A percentile compares a stretch with the other conserved stretches of the same genome.
These are phyloP conservation scores for Elsinoe perseae DNA, from an alignment of 2,329 filamentous ascomycete genomes.

Conservation along the genomic window DNA sequence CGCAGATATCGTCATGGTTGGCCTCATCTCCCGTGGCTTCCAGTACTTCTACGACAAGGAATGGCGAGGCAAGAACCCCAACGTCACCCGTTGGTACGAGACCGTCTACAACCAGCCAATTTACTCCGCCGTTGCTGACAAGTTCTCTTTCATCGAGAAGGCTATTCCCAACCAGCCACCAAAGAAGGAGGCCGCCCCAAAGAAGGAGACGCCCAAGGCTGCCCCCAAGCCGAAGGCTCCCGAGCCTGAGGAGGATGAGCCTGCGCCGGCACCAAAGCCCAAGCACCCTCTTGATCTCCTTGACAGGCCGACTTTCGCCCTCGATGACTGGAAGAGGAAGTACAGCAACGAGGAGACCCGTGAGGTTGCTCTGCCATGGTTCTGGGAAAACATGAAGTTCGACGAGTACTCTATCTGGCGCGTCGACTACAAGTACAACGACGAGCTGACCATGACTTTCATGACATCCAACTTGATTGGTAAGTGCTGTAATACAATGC, in stretches of 20 bases:
- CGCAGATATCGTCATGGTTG: constrained; percentile 79
- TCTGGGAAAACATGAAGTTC: constrained; percentile 94
- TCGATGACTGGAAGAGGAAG: constrained; percentile 98
- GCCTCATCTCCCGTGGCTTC: constrained; percentile 79
- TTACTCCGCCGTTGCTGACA: constrained; percentile 71
- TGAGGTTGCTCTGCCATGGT: constrained; percentile 80
- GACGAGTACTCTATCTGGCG: constrained; percentile 95
- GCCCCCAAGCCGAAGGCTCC: constrained; percentile 47
- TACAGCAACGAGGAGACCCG: constrained; percentile 94
- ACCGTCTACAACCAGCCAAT: constrained; percentile 89
- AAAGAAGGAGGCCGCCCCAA: constrained; percentile 59
- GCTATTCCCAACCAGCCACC: constrained; percentile 64
- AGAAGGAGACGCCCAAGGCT: constrained; percentile 51
- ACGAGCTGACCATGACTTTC: constrained; percentile 94
- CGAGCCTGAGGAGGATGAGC: constrained; percentile 54
- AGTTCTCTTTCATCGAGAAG: constrained; percentile 73
- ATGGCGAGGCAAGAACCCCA: constrained; percentile 76
- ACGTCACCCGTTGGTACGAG: constrained; percentile 86
- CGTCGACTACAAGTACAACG: constrained; percentile 97
- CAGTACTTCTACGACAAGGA: constrained; percentile 88
- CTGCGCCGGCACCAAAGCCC: constrained; percentile 65
- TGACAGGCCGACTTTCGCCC: constrained; percentile 66
- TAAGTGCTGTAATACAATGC: constrained; percentile 27
- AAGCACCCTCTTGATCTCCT: constrained; percentile 94
- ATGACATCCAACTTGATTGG: constrained; percentile 98